These are phyloP conservation scores for Phanerochaete sordida DNA, from an alignment of 768 basidiomycete genomes.

Conservation along the genomic window DNA sequence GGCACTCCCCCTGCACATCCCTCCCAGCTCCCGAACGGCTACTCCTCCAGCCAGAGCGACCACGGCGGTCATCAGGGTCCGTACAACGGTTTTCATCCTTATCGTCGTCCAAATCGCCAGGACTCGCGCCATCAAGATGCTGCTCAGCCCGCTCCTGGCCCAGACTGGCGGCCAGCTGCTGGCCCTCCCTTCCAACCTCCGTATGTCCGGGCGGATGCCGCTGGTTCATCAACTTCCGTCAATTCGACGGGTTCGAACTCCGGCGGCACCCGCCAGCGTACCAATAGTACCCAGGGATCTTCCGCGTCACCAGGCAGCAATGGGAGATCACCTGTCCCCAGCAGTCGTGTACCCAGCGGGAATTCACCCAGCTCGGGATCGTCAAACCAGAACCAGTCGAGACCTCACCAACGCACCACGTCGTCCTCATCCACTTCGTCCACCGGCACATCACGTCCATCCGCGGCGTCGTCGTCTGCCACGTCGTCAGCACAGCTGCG, in stretches of 20 bases:
- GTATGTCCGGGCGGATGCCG: constrained; percentile 76
- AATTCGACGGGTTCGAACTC: constrained; percentile 53
- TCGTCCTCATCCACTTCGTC: constrained; percentile 45
- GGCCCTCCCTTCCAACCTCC: constrained; percentile 67
- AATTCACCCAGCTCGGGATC: constrained; percentile 18
- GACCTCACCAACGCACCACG: constrained; percentile 44
- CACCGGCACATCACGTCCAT: constrained; percentile 27
- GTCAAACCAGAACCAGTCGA: constrained; percentile 25
- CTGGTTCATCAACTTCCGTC: constrained; percentile 74
- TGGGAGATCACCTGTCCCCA: constrained; percentile 17
- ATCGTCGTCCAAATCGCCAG: constrained; percentile 61
- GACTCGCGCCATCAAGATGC: constrained; percentile 27
- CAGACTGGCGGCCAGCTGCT: constrained; percentile 51
- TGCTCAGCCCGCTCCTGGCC: constrained; percentile 7
- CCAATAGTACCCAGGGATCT: constrained; percentile 67
- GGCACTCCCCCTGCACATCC: constrained; percentile 66
- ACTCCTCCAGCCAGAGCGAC: constrained; percentile 25
- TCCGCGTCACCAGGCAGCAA: constrained; percentile 32
- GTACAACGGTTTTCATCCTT: constrained; percentile 72
- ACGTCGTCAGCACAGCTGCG: constrained; percentile 28
- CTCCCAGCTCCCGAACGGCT: constrained; percentile 41
- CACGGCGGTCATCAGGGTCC: constrained; percentile 34
- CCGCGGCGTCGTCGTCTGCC: constrained; percentile 31
- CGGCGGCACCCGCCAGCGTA: constrained; percentile 56
- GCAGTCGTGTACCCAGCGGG: constrained; percentile 15